phyloP scores from a whole-genome alignment of 192 early-diverging fungal genomes.

The Entomortierella chlamydospora region DNA sequence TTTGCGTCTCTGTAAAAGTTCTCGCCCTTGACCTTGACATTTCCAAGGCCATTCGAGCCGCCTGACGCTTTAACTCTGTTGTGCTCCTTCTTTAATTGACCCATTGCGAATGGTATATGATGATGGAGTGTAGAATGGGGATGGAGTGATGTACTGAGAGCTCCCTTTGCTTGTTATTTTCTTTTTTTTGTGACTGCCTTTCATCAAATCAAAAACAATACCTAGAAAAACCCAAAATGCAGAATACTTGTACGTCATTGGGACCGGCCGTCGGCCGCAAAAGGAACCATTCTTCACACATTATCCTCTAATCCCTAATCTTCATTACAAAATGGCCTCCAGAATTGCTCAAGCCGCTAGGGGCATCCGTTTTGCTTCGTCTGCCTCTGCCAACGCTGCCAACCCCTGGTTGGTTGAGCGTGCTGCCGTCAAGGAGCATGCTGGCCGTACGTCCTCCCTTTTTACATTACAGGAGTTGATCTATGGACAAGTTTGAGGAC shows the following conservation, averaged over 20 bases:
- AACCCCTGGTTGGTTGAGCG: constrained; percentile 55
- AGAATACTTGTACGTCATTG: constrained; percentile 3
- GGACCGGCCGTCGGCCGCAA: too few species aligned
- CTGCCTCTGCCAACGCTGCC: constrained; percentile 15
- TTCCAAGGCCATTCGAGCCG: constrained; percentile 63
- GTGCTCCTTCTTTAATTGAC: constrained; percentile 72
- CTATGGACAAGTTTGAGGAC: too few species aligned
- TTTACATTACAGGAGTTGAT: too few species aligned
- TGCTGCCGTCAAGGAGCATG: constrained; percentile 46
- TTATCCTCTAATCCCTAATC: too few species aligned
- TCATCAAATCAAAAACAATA: neutral
- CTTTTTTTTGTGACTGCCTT: constrained; percentile 34
- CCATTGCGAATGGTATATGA: constrained; percentile 55
- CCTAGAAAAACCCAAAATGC: neutral
- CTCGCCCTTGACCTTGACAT: constrained; percentile 92
- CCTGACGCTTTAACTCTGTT: constrained; percentile 60
- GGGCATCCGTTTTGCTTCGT: constrained; percentile 51
- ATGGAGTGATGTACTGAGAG: neutral
- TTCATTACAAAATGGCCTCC: too few species aligned
- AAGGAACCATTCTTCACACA: too few species aligned
- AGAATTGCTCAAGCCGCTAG: constrained; percentile 43
- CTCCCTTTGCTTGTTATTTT: neutral
- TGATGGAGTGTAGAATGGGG: constrained; percentile 2
- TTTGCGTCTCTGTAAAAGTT: constrained; percentile 99
- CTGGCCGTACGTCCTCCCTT: constrained; percentile 38